Base-by-base conservation (phyloP, 495 filamentous ascomycete species). In the Annulohypoxylon stygium region DNA sequence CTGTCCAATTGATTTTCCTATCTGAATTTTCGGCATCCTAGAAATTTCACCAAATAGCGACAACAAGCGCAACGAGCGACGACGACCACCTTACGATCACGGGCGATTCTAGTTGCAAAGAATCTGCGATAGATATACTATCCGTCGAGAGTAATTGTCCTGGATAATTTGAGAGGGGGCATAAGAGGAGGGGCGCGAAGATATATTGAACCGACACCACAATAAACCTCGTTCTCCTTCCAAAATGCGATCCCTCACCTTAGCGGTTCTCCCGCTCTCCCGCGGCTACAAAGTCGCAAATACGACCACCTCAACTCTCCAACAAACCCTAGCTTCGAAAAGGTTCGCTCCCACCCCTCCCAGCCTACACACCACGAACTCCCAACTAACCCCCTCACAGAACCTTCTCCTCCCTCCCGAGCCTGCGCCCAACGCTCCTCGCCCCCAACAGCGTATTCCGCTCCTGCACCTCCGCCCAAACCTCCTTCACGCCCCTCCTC, bases 391-490 rank as follows among this genome's bases (percentile, higher is more conserved):
- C 4, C 65, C 14, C 45, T 14, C 39, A 60, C 36, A 84, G 83
- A 55, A 61, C 76, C 47, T 83, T 85, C 76, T 79, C 82, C 39
- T 74, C 78, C 58, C 81, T 85, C 45, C 80, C 83, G 7, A 64
- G 61, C 59, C 78, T 84, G 7, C 82, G 83, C 11, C 83, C 83
- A 8, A 81, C 80, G 8, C 30, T 80, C 69, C 62, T 66, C 50
- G 39, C 69, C 41, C 33, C 71, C 14, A 66, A 59, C 70, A 51
- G 64, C 30, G 54, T 80, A 53, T 83, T 83, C 78, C 78, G 82
- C 4, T 30, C 65, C 26, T 47, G 61, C 30, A 62, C 33, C 51
- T 5, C 12, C 33, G 62, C 69, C 2, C 69, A 36, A n/a, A 45
- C 48, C 47, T 54, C 65, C 23, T 61, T 65, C 33, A 16, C 67